Evolutionary conservation across 179 eudicot genomes (phyloP).

Genomic region (Nepenthes alata): DNA sequence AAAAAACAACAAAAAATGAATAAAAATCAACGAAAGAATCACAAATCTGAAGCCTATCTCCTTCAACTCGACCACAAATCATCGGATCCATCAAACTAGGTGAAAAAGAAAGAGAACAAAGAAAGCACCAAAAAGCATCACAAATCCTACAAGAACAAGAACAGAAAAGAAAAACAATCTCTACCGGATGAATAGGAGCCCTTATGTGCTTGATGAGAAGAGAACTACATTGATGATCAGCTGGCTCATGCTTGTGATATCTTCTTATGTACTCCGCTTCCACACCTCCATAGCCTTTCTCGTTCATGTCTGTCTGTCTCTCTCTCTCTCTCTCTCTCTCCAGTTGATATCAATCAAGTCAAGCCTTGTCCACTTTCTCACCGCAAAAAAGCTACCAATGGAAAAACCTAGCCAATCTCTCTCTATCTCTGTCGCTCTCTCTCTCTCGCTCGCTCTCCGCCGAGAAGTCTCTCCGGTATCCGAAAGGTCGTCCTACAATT

Average conservation of each 20-base stretch:
- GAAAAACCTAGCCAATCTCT: neutral
- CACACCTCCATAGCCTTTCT: conserved; percentile 11
- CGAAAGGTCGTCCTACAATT: too few relatives aligned
- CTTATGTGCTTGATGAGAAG: conserved; percentile 31
- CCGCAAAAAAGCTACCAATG: neutral
- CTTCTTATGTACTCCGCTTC: conserved; percentile 22
- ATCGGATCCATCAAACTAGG: neutral
- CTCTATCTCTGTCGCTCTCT: neutral
- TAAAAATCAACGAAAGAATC: neutral
- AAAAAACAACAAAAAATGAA: too few relatives aligned
- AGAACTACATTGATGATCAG: conserved; percentile 31
- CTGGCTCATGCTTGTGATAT: conserved; percentile 22
- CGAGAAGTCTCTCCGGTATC: neutral
- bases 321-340: conserved; percentile 1
- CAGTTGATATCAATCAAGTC: neutral
- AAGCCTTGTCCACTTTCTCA: neutral
- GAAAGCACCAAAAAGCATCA: too few relatives aligned
- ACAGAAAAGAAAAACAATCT: neutral
- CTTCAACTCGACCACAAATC: too few relatives aligned
- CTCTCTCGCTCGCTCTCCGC: neutral
- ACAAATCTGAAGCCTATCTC: neutral
- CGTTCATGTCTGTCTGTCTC: conserved; percentile 11
- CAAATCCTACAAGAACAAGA: neutral
- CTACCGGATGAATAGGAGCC: conserved; percentile 39
- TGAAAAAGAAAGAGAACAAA: neutral